These are phyloP conservation scores for Lactarius trivialis DNA, from an alignment of 768 basidiomycete genomes.

Conservation along the genomic window DNA sequence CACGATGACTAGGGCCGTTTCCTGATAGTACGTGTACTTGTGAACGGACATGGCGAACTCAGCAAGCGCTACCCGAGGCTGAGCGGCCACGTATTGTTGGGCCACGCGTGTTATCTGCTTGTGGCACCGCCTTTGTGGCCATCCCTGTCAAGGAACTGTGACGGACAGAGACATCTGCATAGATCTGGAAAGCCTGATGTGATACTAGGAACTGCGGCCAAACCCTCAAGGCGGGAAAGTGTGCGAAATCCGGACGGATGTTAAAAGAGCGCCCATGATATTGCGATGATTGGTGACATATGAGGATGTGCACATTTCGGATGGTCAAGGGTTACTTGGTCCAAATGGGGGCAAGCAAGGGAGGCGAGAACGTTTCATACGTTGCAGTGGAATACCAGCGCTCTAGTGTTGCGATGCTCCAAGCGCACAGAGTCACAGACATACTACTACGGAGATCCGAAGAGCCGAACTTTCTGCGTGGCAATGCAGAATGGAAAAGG, in stretches of 20 bases:
- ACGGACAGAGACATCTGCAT: neutral
- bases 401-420: slow-evolving; percentile 21
- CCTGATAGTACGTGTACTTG: slow-evolving; percentile 23
- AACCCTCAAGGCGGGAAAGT: neutral
- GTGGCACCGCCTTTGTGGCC: slow-evolving; percentile 20
- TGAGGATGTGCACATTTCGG: neutral
- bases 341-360: neutral
- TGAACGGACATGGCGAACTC: slow-evolving; percentile 1
- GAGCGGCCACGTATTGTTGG: slow-evolving; percentile 6
- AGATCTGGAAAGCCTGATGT: neutral
- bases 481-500: slow-evolving; percentile 1
- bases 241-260: neutral
- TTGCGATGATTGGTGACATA: slow-evolving; percentile 11
- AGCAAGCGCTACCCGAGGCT: slow-evolving; percentile 4
- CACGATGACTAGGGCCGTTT: slow-evolving; percentile 15
- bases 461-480: no score
- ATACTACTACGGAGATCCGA: neutral
- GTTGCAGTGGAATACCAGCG: slow-evolving; percentile 6
- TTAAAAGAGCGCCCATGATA: neutral
- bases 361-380: slow-evolving; percentile 12
- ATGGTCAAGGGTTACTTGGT: neutral
- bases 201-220: neutral
- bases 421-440: slow-evolving; percentile 16
- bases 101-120: slow-evolving; percentile 8
- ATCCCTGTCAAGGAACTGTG: neutral